These are phyloP conservation scores for Neurospora sp. DNA, from an alignment of 495 filamentous ascomycete genomes.

Conservation along the genomic window DNA sequence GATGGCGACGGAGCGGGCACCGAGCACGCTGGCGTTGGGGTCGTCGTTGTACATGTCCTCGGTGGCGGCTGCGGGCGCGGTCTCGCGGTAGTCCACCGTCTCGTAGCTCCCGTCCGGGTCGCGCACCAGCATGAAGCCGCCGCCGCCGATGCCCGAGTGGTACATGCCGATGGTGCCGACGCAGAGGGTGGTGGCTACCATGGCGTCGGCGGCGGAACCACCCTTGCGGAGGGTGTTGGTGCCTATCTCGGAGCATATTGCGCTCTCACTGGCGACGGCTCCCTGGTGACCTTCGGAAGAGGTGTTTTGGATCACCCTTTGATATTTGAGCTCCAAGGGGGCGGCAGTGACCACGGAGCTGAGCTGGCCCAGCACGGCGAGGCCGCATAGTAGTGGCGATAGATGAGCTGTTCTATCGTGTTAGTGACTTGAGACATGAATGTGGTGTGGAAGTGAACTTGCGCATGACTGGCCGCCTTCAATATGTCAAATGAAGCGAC, in stretches of 20 bases:
- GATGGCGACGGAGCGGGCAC: slow-evolving; percentile 47
- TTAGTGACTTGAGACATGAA: background rate
- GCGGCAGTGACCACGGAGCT: background rate
- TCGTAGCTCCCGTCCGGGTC: slow-evolving; percentile 54
- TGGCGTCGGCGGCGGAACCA: slow-evolving; percentile 67
- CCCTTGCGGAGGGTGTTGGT: slow-evolving; percentile 57
- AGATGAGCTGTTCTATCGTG: background rate
- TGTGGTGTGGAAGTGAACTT: background rate
- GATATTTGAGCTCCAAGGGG: background rate
- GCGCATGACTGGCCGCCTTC: background rate
- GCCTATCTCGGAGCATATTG: slow-evolving; percentile 67
- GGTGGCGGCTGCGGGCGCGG: slow-evolving; percentile 65
- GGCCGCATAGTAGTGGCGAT: slow-evolving; percentile 5
- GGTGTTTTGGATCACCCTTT: background rate
- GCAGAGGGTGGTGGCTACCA: slow-evolving; percentile 63
- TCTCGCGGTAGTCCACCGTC: slow-evolving; percentile 78
- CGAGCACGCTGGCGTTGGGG: slow-evolving; percentile 25
- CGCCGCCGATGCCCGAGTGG: slow-evolving; percentile 78
- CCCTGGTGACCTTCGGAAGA: slow-evolving; percentile 33
- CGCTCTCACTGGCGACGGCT: slow-evolving; percentile 71
- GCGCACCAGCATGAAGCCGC: slow-evolving; percentile 77
- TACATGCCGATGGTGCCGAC: slow-evolving; percentile 80
- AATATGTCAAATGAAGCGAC: background rate
- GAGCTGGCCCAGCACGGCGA: slow-evolving; percentile 3
- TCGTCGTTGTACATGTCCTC: slow-evolving; percentile 64